Evolutionary conservation across 805 yeast genomes (phyloP), one percentile per base, ranked within the genome.

Genomic region (Saccharomycopsis sp.): DNA sequence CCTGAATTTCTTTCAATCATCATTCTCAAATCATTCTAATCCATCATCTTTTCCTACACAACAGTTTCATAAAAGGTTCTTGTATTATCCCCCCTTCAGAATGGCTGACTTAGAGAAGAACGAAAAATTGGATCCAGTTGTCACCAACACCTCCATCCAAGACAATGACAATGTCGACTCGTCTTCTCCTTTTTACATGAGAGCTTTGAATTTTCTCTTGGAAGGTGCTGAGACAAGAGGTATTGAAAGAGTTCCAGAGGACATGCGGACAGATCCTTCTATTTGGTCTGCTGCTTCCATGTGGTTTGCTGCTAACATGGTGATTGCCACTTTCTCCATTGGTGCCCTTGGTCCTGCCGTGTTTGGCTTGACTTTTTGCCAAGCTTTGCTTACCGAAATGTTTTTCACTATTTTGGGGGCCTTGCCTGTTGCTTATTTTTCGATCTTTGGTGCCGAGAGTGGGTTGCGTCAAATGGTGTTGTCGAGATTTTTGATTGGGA

Each of bases 261-360:
- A 78, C 34, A 89, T 84, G 59, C 79, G 84, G 57, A 69, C 71
- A 34, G 85, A 79, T 48, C 69, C 69, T 34, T 76, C 83, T 27
- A 56, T 80, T 46, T 65, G 73, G 63, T 73, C 72, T 50, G 82
- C 92, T 22, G 85, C 86, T 34, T 68, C 88, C 37, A 82, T 87
- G 89, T 87, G 95, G 95, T 70, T 81, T 53, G 80, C 94, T 5
- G 94, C 94, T 27, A 86, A 87, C 62, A 67, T 84, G 71, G 95
- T 84, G 42, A 73, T 87, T 54, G 86, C 95, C 16, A 75, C 95
- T 13, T 76, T 73, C 52, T 68, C 94, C 6, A 64, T 85, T 36
- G 96, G 96, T 59, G 80, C 73, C 48, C 59, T 80, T 32, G 83
- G 84, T 23, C 65, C 76, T 35, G 65, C 80, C 45, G 68, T 74